Conservation (phyloP, 192 early-diverging fungal genomes). For the Coemansia furcata region DNA sequence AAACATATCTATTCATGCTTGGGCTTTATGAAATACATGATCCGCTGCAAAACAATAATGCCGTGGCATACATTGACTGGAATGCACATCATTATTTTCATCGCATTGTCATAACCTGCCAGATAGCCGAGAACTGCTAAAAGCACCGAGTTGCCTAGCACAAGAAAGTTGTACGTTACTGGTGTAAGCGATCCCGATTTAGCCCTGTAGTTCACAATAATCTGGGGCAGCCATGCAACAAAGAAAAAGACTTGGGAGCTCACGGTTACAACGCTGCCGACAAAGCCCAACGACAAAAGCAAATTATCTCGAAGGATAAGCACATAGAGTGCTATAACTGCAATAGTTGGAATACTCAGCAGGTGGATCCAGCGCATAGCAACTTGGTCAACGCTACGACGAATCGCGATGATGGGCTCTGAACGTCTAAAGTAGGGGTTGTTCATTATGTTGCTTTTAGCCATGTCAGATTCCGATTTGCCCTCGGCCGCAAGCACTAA, state of each 20-base stretch:
- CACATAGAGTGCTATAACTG: not conserved
- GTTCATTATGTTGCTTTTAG: not conserved
- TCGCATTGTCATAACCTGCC: not conserved
- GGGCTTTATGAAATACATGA: not conserved
- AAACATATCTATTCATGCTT: not conserved
- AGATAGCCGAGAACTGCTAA: not conserved
- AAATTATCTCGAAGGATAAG: not conserved
- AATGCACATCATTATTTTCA: not conserved
- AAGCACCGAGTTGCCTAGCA: not conserved
- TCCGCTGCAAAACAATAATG: constrained; percentile 3
- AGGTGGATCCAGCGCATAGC: constrained; percentile 9
- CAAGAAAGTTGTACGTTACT: not conserved
- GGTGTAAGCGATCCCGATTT: not conserved
- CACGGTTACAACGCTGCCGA: not conserved
- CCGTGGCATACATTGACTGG: not conserved
- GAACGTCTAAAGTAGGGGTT: not conserved
- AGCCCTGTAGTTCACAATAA: not conserved
- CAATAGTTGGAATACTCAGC: not conserved
- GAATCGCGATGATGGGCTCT: not conserved
- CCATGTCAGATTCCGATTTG: not conserved
- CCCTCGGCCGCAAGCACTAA: not conserved
- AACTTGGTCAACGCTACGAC: not conserved
- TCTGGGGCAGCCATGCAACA: constrained; percentile 13
- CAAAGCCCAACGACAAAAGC: not conserved
- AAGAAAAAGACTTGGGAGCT: not conserved